phyloP scores from a whole-genome alignment of 1,284 basidiomycete genomes.

The Moesziomyces sp. region DNA sequence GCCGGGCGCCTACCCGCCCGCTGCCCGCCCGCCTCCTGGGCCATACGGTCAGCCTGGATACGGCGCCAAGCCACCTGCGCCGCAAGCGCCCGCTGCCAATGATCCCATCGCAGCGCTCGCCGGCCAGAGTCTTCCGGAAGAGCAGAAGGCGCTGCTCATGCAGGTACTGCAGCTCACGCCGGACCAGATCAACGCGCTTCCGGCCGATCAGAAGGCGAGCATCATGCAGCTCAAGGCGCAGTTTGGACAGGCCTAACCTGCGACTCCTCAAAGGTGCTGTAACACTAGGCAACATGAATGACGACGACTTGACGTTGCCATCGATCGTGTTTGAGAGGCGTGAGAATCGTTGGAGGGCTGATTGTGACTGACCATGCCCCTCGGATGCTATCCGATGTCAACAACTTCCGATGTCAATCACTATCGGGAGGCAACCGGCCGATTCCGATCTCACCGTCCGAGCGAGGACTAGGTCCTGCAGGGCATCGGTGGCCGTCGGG shows the following conservation, averaged over 20 bases:
- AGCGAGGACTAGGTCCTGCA: too few species aligned
- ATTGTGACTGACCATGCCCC: too few species aligned
- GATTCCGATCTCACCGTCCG: too few species aligned
- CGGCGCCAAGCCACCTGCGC: conserved; percentile 14
- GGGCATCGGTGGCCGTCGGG: too few species aligned
- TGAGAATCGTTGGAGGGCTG: background rate
- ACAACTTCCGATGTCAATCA: too few species aligned
- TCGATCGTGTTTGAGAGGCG: background rate
- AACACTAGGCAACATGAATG: conserved; percentile 9
- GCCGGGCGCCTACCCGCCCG: conserved; percentile 11
- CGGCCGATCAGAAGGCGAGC: conserved; percentile 83
- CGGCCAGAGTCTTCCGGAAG: conserved; percentile 55
- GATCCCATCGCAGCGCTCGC: conserved; percentile 44
- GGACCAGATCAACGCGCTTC: conserved; percentile 86
- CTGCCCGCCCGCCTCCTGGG: conserved; percentile 25
- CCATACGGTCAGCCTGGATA: conserved; percentile 29
- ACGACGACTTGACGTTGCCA: background rate
- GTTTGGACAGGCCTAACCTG: conserved; percentile 55
- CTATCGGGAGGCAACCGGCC: too few species aligned
- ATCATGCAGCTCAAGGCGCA: conserved; percentile 75
- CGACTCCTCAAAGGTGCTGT: conserved; percentile 3
- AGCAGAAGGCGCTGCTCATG: conserved; percentile 60
- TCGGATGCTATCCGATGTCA: too few species aligned
- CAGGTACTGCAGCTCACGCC: conserved; percentile 86
- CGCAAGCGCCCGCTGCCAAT: conserved; percentile 30